Evolutionary conservation across 2,329 filamentous ascomycete species (phyloP).

Genomic region (Cercospora zeina): DNA sequence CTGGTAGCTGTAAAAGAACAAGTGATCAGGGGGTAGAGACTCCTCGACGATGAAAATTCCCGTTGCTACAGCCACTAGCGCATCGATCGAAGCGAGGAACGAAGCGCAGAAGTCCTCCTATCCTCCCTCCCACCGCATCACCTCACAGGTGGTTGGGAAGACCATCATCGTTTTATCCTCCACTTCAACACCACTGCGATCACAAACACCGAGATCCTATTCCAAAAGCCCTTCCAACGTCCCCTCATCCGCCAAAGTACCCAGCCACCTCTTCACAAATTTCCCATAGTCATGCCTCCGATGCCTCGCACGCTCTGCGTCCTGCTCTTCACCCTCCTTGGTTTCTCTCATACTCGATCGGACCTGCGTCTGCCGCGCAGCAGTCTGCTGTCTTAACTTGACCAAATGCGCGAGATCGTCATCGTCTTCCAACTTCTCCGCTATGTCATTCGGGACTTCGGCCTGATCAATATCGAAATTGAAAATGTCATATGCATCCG

Average conservation of each 20-base stretch:
- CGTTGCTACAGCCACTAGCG: not conserved
- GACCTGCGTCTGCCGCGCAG: conserved; percentile 43
- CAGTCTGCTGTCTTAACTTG: conserved; percentile 45
- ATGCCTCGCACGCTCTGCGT: conserved; percentile 55
- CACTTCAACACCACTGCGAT: not conserved
- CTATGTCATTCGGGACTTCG: conserved; percentile 32
- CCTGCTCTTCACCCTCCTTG: conserved; percentile 46
- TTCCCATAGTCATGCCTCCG: conserved; percentile 63
- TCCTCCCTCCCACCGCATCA: not conserved
- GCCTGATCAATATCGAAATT: conserved; percentile 41
- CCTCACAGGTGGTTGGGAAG: not conserved
- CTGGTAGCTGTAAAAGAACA: too few relatives aligned
- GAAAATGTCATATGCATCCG: conserved; percentile 33
- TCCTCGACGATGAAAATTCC: not conserved
- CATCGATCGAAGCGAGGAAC: not conserved
- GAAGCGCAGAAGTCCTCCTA: not conserved
- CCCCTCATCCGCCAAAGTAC: conserved; percentile 66
- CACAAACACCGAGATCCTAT: not conserved
- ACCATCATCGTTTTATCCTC: not conserved
- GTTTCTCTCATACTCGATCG: conserved; percentile 11
- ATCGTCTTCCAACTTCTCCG: conserved; percentile 31
- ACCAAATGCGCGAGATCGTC: conserved; percentile 38
- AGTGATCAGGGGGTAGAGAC: too few relatives aligned
- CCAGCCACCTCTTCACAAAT: conserved; percentile 68
- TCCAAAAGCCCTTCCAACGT: conserved; percentile 50